Evolutionary conservation across 2,329 filamentous ascomycete species (phyloP), one percentile per base, ranked within the genome.

Genomic region (Albophoma yamanashiensis): DNA sequence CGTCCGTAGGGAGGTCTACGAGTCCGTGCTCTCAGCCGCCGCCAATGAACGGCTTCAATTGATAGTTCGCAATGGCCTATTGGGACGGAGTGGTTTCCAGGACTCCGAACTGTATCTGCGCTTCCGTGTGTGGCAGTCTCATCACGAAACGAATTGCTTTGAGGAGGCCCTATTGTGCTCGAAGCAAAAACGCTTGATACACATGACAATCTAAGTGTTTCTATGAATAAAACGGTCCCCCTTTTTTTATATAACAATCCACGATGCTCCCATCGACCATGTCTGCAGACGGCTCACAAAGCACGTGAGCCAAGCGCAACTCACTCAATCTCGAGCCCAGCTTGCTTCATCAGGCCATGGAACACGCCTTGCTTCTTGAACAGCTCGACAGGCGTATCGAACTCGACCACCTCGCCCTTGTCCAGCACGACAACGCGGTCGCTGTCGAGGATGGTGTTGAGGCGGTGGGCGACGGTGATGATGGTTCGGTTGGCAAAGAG

Each of bases 391-490:
- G 94, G 94, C 8, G 87, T 91, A 73, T 96, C 94, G 74, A 97
- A 99, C 74, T 99, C 94, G 57, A 87, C 89, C 50, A 99, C 92
- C 68, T 86, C 84, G 52, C 94, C 94, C 74, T 89, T 89, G 71
- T 97, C 92, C 7, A 99, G 83, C 57, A 99, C 94, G 42, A 99
- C 87, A 63, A 99, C 94, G 57, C 92, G 86, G 76, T 99, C 93
- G 62, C 82, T 85, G 72, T 89, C 86, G 38, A 99, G 82, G 68
- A 99, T 97, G 14, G 94, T 99, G 77, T 97, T 97, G 78, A 99
- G 96, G 59, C 94, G 88, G 78, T 99, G 94, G 34, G 94, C 94
- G 69, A 99, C 96, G 1, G 94, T 99, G 74, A 99, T 96, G 74
- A 99, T 97, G 43, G 94, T 99, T 59, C 91, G 86, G 74, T 97